Base-by-base conservation (phyloP, 257 asterid genomes). In the Euphrasia confusa region DNA sequence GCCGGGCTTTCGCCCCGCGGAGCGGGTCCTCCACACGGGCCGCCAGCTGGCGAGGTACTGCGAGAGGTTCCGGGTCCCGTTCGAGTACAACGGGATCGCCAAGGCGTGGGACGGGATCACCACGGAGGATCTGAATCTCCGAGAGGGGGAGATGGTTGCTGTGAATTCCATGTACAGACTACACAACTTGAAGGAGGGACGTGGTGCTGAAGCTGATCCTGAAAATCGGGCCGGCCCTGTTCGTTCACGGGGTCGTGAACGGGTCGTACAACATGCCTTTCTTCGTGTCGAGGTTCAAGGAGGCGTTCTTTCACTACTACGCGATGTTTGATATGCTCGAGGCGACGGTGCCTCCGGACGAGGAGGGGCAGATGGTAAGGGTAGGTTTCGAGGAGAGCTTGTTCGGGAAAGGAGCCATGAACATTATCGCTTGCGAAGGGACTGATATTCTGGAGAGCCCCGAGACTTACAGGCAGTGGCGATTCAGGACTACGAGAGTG, bases 381-480 rank as follows among this genome's bases (percentile, higher is more conserved):
- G 27, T 69, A 13, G 53, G 61, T 10, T 76, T 63, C 1, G 87
- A 50, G 30, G 83, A 72, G 69, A 75, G 79, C 58, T 37, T 74
- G 7, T 67, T 67, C 1, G 84, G 81, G 26, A 74, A 61, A 53
- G 79, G 77, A 3, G 72, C 56, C 0, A 76, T 70, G 76, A 77
- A 77, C 13, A 63, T 70, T 0, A 65, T 81, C 5, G 84, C 88
- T 5, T 79, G 88, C 13, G 88, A 81, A 21, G 84, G 88, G 37
- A 71, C 72, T 24, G 84, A 79, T 78, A 72, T 84, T 66, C 21
- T 79, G 1, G 81, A 79, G 13, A 63, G 88, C 60, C 83, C 88
- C 0, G 88, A 79, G 74, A 79, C 88, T 1, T 77, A 79, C 66
- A 81, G 70, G 74, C 88, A 79, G 69, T 76, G 84, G 83, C 83